phyloP scores from a whole-genome alignment of 2,329 filamentous ascomycete species.

The Nigrospora sphaerica region DNA sequence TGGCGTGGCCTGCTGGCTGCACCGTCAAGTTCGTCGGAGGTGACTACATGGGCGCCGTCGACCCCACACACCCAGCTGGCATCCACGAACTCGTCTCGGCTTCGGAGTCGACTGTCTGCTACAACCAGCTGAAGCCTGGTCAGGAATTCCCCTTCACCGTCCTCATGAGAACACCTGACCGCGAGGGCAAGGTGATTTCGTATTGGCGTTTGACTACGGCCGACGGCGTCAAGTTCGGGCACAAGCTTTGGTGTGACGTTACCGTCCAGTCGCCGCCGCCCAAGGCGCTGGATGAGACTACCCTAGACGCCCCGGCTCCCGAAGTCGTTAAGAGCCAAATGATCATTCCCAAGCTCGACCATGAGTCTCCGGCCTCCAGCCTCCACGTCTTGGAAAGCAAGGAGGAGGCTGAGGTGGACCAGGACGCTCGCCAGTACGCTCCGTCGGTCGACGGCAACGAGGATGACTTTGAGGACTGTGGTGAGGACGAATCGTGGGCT shows the following conservation, averaged over 20 bases:
- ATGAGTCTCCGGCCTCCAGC: conserved; percentile 80
- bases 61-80: conserved; percentile 72
- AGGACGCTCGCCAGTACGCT: conserved; percentile 23
- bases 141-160: conserved; percentile 77
- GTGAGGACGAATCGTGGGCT: conserved; percentile 53
- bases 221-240: conserved; percentile 77
- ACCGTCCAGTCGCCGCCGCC: conserved; percentile 42
- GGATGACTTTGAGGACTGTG: conserved; percentile 46
- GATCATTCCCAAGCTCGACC: conserved; percentile 95
- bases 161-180: conserved; percentile 70
- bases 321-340: conserved; percentile 54
- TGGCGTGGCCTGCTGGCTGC: conserved; percentile 81
- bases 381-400: conserved; percentile 61
- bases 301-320: conserved; percentile 4
- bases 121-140: conserved; percentile 61
- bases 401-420: conserved; percentile 40
- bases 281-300: conserved; percentile 9
- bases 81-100: conserved; percentile 70
- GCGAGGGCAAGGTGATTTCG: conserved; percentile 75
- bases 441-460: conserved; percentile 27
- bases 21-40: conserved; percentile 87
- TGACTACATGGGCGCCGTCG: conserved; percentile 92
- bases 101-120: conserved; percentile 74
- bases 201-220: conserved; percentile 91
- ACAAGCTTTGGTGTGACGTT: conserved; percentile 93